A percentile compares a stretch with the other conserved stretches of the same genome.
These are phyloP conservation scores for Fusarium succisae DNA, from an alignment of 2,329 filamentous ascomycete genomes.

Conservation along the genomic window DNA sequence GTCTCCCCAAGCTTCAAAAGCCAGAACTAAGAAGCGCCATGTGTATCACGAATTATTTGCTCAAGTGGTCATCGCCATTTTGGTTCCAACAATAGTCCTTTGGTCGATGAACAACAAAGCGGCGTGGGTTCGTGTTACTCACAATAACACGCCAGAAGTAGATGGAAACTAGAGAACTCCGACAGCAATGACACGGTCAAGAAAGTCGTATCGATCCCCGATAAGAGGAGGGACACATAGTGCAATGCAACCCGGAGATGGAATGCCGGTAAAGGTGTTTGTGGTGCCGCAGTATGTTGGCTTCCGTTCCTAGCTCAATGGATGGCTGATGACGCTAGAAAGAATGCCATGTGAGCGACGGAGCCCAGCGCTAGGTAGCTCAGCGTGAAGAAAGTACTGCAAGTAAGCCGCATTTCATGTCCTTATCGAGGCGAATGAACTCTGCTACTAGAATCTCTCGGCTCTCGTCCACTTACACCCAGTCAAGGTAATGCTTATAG, in stretches of 20 bases:
- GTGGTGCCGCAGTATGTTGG: constrained; percentile 11
- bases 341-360: constrained; percentile 34
- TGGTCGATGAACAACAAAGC: not conserved
- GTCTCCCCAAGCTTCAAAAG: not conserved
- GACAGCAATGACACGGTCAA: not conserved
- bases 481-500: not conserved
- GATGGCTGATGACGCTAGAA: constrained; percentile 24
- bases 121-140: not conserved
- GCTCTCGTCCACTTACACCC: not conserved
- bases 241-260: constrained; percentile 8
- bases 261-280: constrained; percentile 26
- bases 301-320: constrained; percentile 21
- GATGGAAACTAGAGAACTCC: not conserved
- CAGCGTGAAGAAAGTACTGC: not conserved
- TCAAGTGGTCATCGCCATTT: constrained; percentile 4
- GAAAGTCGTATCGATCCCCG: not conserved
- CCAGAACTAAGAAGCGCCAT: not conserved
- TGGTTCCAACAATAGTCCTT: not conserved
- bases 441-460: not conserved
- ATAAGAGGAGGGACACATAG: not conserved
- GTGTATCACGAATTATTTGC: not conserved
- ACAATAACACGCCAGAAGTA: not conserved
- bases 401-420: constrained; percentile 22
- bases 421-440: constrained; percentile 20
- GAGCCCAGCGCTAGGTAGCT: not conserved